Evolutionary conservation across 306 rosid species (phyloP).

Genomic region (Prunus mume): DNA sequence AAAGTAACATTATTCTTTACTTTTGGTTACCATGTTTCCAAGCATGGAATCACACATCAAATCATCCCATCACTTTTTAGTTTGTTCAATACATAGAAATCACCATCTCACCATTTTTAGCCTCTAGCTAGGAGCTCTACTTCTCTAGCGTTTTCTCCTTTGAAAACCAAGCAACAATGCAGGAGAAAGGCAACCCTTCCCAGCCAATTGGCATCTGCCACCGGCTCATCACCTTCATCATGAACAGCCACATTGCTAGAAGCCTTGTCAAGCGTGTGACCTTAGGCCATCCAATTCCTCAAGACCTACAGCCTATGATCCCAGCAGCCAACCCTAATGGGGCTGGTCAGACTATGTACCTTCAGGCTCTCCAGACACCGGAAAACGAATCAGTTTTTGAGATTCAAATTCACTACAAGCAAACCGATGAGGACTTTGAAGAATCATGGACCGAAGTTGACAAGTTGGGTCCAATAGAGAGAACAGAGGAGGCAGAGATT

Average conservation of each 20-base stretch:
- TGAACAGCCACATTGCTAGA: constrained; percentile 20
- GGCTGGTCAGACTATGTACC: neutral
- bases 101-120: neutral
- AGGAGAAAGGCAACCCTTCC: neutral
- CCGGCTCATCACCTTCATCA: constrained; percentile 24
- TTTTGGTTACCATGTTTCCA: constrained; percentile 30
- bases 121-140: neutral
- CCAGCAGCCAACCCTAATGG: neutral
- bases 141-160: neutral
- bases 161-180: constrained; percentile 7
- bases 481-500: neutral
- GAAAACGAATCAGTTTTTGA: neutral
- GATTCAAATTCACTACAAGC: constrained; percentile 18
- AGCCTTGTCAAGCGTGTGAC: constrained; percentile 8
- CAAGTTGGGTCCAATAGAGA: neutral
- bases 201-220: constrained; percentile 23
- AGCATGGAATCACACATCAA: constrained; percentile 30
- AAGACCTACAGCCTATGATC: constrained; percentile 11
- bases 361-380: neutral
- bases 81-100: neutral
- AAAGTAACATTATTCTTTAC: neutral
- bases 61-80: neutral
- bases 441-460: constrained; percentile 10
- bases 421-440: neutral
- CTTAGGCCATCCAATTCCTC: constrained; percentile 10